phyloP scores from a whole-genome alignment of 305 asterid species.

The Ilex paraguariensis region DNA sequence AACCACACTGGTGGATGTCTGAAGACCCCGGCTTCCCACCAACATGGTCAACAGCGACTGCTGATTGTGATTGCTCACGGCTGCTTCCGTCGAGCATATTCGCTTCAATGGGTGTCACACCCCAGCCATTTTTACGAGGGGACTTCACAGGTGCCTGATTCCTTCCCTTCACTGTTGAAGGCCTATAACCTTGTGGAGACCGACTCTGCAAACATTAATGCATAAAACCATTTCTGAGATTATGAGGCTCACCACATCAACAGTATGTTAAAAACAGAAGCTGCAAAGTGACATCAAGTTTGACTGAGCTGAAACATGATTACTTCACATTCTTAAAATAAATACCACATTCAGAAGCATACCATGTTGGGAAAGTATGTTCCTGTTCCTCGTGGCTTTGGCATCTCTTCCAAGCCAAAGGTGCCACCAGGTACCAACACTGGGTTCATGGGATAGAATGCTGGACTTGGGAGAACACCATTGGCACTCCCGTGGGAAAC shows the following conservation, averaged over 20 bases:
- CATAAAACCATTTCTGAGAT: constrained; percentile 12
- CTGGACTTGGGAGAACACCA: constrained; percentile 24
- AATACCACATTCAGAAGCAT: constrained; percentile 17
- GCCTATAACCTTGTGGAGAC: constrained; percentile 39
- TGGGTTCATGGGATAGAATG: constrained; percentile 12
- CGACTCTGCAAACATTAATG: constrained; percentile 34
- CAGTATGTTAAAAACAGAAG: constrained; percentile 1
- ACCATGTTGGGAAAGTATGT: constrained; percentile 75
- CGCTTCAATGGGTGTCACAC: constrained; percentile 26
- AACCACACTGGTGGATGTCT: constrained; percentile 18
- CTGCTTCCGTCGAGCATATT: constrained; percentile 30
- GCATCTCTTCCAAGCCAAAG: constrained; percentile 55
- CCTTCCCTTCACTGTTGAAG: constrained; percentile 37
- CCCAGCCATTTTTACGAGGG: constrained; percentile 31
- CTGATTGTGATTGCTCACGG: constrained; percentile 33
- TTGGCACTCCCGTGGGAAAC: constrained; percentile 15
- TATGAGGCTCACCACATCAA: constrained; percentile 7
- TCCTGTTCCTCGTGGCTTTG: constrained; percentile 79
- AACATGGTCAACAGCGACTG: constrained; percentile 22
- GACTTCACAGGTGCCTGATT: constrained; percentile 34
- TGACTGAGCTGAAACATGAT: constrained; percentile 9
- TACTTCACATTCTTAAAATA: constrained; percentile 6
- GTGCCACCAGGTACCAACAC: constrained; percentile 30
- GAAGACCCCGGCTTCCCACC: constrained; percentile 12
- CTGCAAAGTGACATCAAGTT: background rate